phyloP scores from a whole-genome alignment of 2,329 filamentous ascomycete genomes.

The Leptosphaerulina australis region DNA sequence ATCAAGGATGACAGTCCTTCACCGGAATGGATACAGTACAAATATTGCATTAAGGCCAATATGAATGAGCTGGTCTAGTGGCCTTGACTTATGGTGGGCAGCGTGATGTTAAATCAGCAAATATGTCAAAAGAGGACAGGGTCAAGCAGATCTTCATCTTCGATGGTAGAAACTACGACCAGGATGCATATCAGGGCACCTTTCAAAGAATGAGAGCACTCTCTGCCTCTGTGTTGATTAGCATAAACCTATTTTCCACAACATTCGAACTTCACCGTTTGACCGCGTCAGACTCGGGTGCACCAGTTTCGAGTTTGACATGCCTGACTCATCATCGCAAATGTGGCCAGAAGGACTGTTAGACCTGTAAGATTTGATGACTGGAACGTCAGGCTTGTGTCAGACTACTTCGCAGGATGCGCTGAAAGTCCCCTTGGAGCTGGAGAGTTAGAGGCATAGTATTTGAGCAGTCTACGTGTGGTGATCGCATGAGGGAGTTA shows the following conservation, averaged over 20 bases:
- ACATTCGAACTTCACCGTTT: constrained; percentile 58
- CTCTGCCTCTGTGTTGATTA: too few species aligned
- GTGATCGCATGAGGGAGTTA: constrained; percentile 35
- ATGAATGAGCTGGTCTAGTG: too few species aligned
- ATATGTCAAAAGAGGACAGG: constrained; percentile 59
- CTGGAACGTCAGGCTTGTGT: constrained; percentile 58
- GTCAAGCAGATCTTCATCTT: constrained; percentile 67
- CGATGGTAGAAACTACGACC: constrained; percentile 66
- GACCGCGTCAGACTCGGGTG: constrained; percentile 34
- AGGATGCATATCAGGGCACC: constrained; percentile 27
- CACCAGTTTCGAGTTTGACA: neutral
- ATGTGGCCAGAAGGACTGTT: constrained; percentile 39
- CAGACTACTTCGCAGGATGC: constrained; percentile 63
- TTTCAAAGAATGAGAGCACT: too few species aligned
- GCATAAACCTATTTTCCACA: too few species aligned
- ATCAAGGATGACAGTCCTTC: too few species aligned
- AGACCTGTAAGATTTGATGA: constrained; percentile 59
- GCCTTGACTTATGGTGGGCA: too few species aligned
- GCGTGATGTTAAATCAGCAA: too few species aligned
- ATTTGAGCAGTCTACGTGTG: constrained; percentile 42
- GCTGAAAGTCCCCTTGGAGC: constrained; percentile 64
- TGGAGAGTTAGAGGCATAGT: constrained; percentile 54
- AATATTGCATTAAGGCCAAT: too few species aligned
- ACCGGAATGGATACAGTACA: too few species aligned
- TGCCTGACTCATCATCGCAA: constrained; percentile 5